Conservation (phyloP, 192 early-diverging fungal species). For the Anaeromyces robustus region DNA sequence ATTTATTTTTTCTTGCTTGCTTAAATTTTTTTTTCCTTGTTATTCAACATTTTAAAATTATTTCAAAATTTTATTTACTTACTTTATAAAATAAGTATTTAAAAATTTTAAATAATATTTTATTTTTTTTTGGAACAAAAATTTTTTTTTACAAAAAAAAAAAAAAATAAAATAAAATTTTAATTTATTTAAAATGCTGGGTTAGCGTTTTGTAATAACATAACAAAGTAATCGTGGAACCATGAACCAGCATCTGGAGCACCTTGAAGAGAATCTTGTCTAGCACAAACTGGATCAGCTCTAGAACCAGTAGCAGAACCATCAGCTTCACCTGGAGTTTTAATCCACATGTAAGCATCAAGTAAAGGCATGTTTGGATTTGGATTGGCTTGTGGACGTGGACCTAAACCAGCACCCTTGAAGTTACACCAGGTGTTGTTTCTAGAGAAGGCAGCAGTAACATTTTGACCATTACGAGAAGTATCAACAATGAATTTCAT, state of each 20-base stretch:
- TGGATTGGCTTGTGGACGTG: slow-evolving; percentile 3
- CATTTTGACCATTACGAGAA: slow-evolving; percentile 10
- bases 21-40: no score
- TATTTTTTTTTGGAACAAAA: no score
- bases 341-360: slow-evolving; percentile 29
- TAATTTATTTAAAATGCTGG: slow-evolving; percentile 6
- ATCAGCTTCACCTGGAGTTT: slow-evolving; percentile 22
- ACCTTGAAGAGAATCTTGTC: slow-evolving; percentile 8
- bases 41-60: no score
- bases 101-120: no score
- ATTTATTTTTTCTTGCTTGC: no score
- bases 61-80: no score
- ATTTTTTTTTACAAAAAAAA: no score
- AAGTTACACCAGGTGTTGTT: slow-evolving; percentile 18
- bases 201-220: slow-evolving; percentile 28
- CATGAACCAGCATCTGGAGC: slow-evolving; percentile 24
- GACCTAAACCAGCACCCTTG: slow-evolving; percentile 18
- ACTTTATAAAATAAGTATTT: no score
- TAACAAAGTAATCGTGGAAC: slow-evolving; percentile 23
- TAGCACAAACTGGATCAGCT: slow-evolving; percentile 9
- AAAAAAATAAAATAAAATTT: no score
- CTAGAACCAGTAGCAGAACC: slow-evolving; percentile 11
- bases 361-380: neutral
- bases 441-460: slow-evolving; percentile 1
- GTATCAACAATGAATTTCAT: slow-evolving; percentile 16